These are phyloP conservation scores for Corynespora cassiicola DNA, from an alignment of 2,329 filamentous ascomycete species.

Conservation along the genomic window DNA sequence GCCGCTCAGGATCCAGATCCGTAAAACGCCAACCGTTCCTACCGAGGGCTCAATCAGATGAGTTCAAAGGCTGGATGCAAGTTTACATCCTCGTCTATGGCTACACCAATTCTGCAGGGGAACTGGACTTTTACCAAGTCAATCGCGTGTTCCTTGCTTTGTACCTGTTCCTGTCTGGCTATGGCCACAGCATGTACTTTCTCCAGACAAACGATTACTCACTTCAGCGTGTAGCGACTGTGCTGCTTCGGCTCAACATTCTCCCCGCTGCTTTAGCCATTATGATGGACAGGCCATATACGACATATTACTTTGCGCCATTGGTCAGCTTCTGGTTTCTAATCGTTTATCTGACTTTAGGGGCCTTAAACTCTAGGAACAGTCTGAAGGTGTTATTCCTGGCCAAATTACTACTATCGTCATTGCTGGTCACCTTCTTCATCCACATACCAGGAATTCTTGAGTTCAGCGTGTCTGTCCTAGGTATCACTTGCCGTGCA, in stretches of 20 bases:
- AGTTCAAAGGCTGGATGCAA: constrained; percentile 74
- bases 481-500: constrained; percentile 54
- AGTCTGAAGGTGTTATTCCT: constrained; percentile 51
- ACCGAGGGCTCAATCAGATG: constrained; percentile 64
- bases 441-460: constrained; percentile 50
- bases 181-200: constrained; percentile 67
- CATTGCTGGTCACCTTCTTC: constrained; percentile 47
- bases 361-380: constrained; percentile 52
- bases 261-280: constrained; percentile 61
- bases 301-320: constrained; percentile 66
- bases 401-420: constrained; percentile 57
- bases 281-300: constrained; percentile 63
- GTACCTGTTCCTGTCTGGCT: constrained; percentile 69
- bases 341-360: constrained; percentile 61
- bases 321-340: constrained; percentile 69
- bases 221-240: constrained; percentile 56
- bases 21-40: constrained; percentile 51
- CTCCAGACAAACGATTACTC: constrained; percentile 64
- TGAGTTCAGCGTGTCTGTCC: constrained; percentile 47
- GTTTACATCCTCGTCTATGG: constrained; percentile 63
- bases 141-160: constrained; percentile 61
- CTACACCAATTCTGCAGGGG: constrained; percentile 61
- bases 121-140: constrained; percentile 61
- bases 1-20: background rate
- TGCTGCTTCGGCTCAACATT: constrained; percentile 65